These are phyloP conservation scores for Melanomma pulvis-pyrius DNA, from an alignment of 495 filamentous ascomycete species.

Conservation along the genomic window DNA sequence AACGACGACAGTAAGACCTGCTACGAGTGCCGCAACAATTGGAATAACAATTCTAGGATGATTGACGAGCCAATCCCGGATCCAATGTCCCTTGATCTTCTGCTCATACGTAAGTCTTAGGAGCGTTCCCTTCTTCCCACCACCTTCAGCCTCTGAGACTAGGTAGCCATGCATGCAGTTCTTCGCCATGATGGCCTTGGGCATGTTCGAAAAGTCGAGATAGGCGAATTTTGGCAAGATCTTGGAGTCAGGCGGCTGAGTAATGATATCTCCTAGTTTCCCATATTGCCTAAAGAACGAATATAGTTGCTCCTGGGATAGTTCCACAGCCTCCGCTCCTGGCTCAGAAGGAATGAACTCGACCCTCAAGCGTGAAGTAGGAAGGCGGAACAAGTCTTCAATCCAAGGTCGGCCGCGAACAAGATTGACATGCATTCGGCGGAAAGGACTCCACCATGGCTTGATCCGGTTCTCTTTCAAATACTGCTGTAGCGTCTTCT, in stretches of 20 bases:
- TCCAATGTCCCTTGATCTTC: constrained; percentile 70
- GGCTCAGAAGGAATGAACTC: constrained; percentile 77
- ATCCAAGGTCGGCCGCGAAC: constrained; percentile 91
- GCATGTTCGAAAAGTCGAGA: constrained; percentile 70
- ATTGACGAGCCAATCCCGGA: constrained; percentile 84
- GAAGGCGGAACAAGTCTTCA: constrained; percentile 85
- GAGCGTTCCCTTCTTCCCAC: constrained; percentile 71
- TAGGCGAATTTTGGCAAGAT: constrained; percentile 75
- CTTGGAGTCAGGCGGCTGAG: constrained; percentile 82
- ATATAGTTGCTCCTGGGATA: constrained; percentile 88
- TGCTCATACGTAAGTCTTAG: constrained; percentile 82
- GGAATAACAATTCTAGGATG: constrained; percentile 92
- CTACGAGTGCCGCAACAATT: constrained; percentile 72
- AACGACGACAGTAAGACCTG: constrained; percentile 81
- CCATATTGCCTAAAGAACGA: constrained; percentile 88
- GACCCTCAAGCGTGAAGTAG: constrained; percentile 71
- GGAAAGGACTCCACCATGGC: constrained; percentile 87
- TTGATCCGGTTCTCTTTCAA: constrained; percentile 71
- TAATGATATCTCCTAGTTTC: constrained; percentile 77
- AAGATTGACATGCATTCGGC: constrained; percentile 64
- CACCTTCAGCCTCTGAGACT: constrained; percentile 60
- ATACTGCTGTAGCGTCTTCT: constrained; percentile 55
- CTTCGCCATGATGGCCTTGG: constrained; percentile 80
- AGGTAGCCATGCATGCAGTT: constrained; percentile 91
- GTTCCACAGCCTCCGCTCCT: constrained; percentile 66